A percentile compares a stretch with the other conserved stretches of the same genome.
Evolutionary conservation across 2,329 filamentous ascomycete species (phyloP).

Genomic region (Colletotrichum liaoningense): DNA sequence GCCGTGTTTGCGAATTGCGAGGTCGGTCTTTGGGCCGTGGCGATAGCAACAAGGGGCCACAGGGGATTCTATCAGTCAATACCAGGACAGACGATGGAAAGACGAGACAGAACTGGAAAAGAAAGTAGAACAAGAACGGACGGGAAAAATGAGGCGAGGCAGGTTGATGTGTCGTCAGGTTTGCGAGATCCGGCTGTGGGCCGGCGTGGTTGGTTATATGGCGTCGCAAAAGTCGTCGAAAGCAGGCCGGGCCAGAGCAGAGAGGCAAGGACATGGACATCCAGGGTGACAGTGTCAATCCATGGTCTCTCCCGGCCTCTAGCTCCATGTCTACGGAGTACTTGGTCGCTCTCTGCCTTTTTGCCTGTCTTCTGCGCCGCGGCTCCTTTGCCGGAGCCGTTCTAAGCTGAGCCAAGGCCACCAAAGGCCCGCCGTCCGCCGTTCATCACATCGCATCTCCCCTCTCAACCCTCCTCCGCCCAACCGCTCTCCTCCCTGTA

Average conservation of each 20-base stretch:
- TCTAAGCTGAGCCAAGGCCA: not conserved
- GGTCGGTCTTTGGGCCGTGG: slow-evolving; percentile 6
- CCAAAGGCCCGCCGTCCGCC: not conserved
- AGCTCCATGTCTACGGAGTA: not conserved
- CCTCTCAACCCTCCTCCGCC: not conserved
- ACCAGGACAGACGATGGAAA: not conserved
- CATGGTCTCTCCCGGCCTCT: slow-evolving; percentile 20
- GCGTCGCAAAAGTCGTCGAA: not conserved
- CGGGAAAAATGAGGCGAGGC: not conserved
- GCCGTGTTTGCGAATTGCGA: not conserved
- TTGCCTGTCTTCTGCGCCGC: not conserved
- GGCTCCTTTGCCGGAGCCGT: not conserved
- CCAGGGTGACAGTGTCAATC: slow-evolving; percentile 20
- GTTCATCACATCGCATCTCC: not conserved
- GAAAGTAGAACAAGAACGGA: not conserved
- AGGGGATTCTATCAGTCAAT: not conserved
- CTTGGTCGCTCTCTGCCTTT: not conserved
- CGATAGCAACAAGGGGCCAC: slow-evolving; percentile 22
- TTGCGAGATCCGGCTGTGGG: slow-evolving; percentile 5
- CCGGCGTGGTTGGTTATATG: slow-evolving; percentile 17
- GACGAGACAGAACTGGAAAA: not conserved
- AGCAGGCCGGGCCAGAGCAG: not conserved
- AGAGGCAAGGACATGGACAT: slow-evolving; percentile 4
- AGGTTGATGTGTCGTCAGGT: slow-evolving; percentile 21
- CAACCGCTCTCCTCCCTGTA: not conserved